A percentile compares a stretch with the other conserved stretches of the same genome.
These are phyloP conservation scores for Neurospora sp. DNA, from an alignment of 495 filamentous ascomycete species.

Conservation along the genomic window DNA sequence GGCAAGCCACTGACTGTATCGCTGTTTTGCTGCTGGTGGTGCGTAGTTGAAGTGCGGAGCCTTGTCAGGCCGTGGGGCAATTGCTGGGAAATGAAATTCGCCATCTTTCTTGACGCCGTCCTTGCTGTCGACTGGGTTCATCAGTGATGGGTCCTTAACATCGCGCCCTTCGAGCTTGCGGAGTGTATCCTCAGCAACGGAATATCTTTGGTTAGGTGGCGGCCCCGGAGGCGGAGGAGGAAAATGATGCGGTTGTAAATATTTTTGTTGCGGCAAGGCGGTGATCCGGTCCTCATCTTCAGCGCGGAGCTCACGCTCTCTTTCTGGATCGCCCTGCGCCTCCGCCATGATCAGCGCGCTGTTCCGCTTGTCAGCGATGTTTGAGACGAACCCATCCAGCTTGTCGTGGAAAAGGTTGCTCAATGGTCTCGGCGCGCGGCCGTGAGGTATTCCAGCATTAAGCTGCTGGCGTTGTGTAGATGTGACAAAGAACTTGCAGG, in stretches of 20 bases:
- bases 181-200: slow-evolving; percentile 32
- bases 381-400: slow-evolving; percentile 71
- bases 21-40: slow-evolving; percentile 32
- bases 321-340: slow-evolving; percentile 66
- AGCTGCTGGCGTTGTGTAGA: slow-evolving; percentile 47
- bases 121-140: slow-evolving; percentile 6
- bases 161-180: slow-evolving; percentile 34
- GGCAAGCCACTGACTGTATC: slow-evolving; percentile 25
- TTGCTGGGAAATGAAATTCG: slow-evolving; percentile 46
- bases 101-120: slow-evolving; percentile 26
- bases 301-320: slow-evolving; percentile 67
- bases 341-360: slow-evolving; percentile 71
- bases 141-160: slow-evolving; percentile 4
- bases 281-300: slow-evolving; percentile 82
- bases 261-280: slow-evolving; percentile 58
- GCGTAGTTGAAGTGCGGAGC: slow-evolving; percentile 44
- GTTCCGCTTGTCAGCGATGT: slow-evolving; percentile 71
- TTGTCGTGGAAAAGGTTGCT: slow-evolving; percentile 70
- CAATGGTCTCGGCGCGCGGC: slow-evolving; percentile 47
- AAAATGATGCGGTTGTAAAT: slow-evolving; percentile 41
- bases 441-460: slow-evolving; percentile 21
- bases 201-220: slow-evolving; percentile 25
- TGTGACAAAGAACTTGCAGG: slow-evolving; percentile 92
- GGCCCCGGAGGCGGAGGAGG: slow-evolving; percentile 34
- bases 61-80: slow-evolving; percentile 26